A percentile compares a stretch with the other conserved stretches of the same genome.
Evolutionary conservation across 148 eudicot genomes (phyloP).

Genomic region (Rhododendron henanense): DNA sequence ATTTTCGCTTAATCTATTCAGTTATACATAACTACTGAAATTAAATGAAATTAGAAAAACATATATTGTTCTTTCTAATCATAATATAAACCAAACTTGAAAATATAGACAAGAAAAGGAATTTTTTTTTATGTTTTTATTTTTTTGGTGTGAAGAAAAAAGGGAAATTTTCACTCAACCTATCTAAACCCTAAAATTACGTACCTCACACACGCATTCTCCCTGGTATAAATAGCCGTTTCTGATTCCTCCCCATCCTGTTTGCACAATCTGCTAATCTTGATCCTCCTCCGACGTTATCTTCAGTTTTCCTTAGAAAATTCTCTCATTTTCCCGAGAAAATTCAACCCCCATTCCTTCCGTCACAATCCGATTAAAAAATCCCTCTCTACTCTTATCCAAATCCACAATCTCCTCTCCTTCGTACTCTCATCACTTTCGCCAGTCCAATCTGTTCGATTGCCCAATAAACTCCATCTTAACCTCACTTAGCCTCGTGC

Average conservation of each 20-base stretch:
- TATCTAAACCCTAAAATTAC: conserved; percentile 3
- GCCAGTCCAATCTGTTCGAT: not conserved
- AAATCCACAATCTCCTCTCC: not conserved
- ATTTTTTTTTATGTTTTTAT: too few species aligned
- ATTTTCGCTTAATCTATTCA: too few species aligned
- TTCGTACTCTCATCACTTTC: not conserved
- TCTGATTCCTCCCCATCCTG: not conserved
- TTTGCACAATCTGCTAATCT: not conserved
- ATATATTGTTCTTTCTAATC: too few species aligned
- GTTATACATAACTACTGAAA: too few species aligned
- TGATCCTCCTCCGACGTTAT: not conserved
- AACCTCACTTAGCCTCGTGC: not conserved
- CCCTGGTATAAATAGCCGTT: not conserved
- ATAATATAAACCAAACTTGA: not conserved
- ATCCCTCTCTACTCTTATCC: not conserved
- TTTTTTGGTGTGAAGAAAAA: not conserved
- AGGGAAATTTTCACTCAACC: not conserved
- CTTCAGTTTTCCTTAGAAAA: not conserved
- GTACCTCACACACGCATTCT: not conserved
- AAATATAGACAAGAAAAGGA: not conserved
- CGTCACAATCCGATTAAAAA: not conserved
- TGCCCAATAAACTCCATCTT: not conserved
- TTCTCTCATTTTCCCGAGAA: conserved; percentile 8
- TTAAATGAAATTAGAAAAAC: too few species aligned
- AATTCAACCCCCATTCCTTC: not conserved